Evolutionary conservation across 2,329 filamentous ascomycete genomes (phyloP).

Genomic region (Triangularia setosa): DNA sequence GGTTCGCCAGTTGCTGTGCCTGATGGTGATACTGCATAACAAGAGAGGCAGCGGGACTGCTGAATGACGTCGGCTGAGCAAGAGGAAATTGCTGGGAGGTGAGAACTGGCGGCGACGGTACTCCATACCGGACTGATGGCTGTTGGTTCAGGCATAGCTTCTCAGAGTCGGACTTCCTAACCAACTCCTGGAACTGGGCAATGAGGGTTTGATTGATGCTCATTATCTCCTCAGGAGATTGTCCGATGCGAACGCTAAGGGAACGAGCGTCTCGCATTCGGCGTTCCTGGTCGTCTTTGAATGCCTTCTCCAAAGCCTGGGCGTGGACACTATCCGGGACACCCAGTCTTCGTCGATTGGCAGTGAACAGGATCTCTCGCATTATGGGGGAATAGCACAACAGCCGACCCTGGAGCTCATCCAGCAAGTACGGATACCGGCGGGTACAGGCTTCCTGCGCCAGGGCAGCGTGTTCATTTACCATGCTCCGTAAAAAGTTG

Average conservation of each 20-base stretch:
- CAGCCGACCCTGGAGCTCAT: constrained; percentile 32
- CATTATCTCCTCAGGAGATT: constrained; percentile 17
- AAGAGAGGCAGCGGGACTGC: constrained; percentile 8
- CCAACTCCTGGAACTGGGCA: constrained; percentile 1
- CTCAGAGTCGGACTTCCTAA: not conserved
- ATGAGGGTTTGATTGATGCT: constrained; percentile 21
- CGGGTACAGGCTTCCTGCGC: constrained; percentile 20
- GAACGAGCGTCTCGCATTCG: not conserved
- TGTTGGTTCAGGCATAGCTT: not conserved
- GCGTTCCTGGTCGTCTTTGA: constrained; percentile 25
- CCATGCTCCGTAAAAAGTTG: constrained; percentile 42
- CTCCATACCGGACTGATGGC: not conserved
- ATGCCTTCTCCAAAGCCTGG: constrained; percentile 22
- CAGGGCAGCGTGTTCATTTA: constrained; percentile 37
- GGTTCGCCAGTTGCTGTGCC: constrained; percentile 1
- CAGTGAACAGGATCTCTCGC: constrained; percentile 32
- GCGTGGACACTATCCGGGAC: constrained; percentile 21
- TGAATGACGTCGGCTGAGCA: not conserved
- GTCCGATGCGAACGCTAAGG: not conserved
- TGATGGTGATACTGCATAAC: constrained; percentile 5
- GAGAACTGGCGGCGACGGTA: not conserved
- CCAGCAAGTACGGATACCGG: constrained; percentile 31
- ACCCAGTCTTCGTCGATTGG: constrained; percentile 26
- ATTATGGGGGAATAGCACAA: constrained; percentile 29
- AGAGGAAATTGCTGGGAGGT: constrained; percentile 13